Conservation (phyloP, 148 eudicot species). For the Chenopodium quinoa region DNA sequence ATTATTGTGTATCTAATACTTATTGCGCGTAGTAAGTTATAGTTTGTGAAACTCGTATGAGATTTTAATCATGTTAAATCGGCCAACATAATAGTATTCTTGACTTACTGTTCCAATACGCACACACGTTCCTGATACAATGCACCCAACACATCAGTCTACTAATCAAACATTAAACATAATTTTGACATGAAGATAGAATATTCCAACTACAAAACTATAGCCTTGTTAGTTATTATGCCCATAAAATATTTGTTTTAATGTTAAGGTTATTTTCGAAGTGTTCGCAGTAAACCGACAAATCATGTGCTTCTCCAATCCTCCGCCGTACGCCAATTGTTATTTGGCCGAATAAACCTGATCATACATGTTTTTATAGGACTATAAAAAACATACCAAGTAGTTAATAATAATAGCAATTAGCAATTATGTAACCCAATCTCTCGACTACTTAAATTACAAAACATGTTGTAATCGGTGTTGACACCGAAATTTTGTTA, state of each 20-base stretch:
- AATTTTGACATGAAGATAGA: not conserved
- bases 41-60: too few relatives aligned
- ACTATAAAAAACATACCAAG: too few relatives aligned
- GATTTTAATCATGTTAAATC: too few relatives aligned
- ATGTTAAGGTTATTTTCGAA: not conserved
- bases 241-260: too few relatives aligned
- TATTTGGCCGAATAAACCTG: not conserved
- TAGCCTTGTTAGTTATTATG: not conserved
- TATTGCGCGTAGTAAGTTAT: too few relatives aligned
- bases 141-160: not conserved
- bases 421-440: not conserved
- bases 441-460: not conserved
- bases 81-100: too few relatives aligned
- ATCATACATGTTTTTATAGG: not conserved
- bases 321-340: slow-evolving; percentile 22
- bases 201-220: not conserved
- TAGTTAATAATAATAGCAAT: too few relatives aligned
- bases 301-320: slow-evolving; percentile 25
- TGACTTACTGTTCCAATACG: too few relatives aligned
- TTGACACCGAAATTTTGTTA: too few relatives aligned
- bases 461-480: not conserved
- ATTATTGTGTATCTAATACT: too few relatives aligned
- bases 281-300: slow-evolving; percentile 7
- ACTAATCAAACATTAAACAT: not conserved
- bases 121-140: too few relatives aligned